Conservation (phyloP, 768 basidiomycete genomes). For the Pleurotus tuber-regium region DNA sequence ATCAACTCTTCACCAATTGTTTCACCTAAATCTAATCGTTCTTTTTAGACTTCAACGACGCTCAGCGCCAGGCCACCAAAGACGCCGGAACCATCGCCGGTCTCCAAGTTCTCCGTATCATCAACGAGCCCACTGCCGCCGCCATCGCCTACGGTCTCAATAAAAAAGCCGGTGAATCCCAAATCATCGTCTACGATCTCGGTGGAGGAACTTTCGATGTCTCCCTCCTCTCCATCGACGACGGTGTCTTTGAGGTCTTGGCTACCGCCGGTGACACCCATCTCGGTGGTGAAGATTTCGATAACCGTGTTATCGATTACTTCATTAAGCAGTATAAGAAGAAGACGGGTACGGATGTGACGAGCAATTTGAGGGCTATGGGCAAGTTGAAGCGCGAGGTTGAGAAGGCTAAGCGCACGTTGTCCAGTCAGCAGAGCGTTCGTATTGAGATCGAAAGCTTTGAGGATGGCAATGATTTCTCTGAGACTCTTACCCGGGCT, state of each 20-base stretch:
- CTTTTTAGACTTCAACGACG: slow-evolving; percentile 88
- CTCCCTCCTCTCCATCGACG: slow-evolving; percentile 91
- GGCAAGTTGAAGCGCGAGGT: slow-evolving; percentile 93
- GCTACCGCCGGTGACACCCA: slow-evolving; percentile 94
- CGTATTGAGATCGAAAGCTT: slow-evolving; percentile 95
- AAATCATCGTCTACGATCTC: slow-evolving; percentile 97
- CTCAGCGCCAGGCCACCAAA: slow-evolving; percentile 98
- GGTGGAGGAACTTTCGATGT: slow-evolving; percentile 99
- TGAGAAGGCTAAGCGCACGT: slow-evolving; percentile 92
- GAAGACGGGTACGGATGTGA: slow-evolving; percentile 85
- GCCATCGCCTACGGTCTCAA: slow-evolving; percentile 98
- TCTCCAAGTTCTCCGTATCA: slow-evolving; percentile 92
- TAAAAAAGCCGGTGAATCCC: slow-evolving; percentile 91
- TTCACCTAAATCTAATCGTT: slow-evolving; percentile 7
- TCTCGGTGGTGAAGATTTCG: slow-evolving; percentile 95
- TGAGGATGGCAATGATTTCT: slow-evolving; percentile 95
- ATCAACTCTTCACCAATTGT: too few species aligned
- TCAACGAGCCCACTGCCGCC: slow-evolving; percentile 97
- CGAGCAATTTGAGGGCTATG: slow-evolving; percentile 76
- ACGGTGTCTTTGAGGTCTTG: slow-evolving; percentile 88
- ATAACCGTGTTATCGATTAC: slow-evolving; percentile 90
- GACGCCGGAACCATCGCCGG: slow-evolving; percentile 96
- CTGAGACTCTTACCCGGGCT: slow-evolving; percentile 94
- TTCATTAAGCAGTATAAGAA: slow-evolving; percentile 89
- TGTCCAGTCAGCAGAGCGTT: slow-evolving; percentile 86